These are phyloP conservation scores for Clarireedia paspali DNA, from an alignment of 2,329 filamentous ascomycete genomes.

Conservation along the genomic window DNA sequence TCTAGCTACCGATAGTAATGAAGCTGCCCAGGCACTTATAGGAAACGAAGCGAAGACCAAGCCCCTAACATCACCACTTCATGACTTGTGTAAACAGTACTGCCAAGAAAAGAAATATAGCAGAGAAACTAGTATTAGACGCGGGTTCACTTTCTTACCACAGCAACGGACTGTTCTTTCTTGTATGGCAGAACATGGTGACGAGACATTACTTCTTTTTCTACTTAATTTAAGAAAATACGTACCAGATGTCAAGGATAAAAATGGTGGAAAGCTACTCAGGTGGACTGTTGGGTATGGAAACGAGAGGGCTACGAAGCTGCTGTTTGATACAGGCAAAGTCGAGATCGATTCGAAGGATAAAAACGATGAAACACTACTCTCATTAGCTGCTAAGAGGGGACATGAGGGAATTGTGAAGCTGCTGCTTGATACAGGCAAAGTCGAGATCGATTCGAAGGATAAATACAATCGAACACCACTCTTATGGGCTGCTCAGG, in stretches of 20 bases:
- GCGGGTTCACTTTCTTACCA: constrained; percentile 11
- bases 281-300: background rate
- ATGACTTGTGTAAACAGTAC: constrained; percentile 10
- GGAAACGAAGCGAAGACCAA: constrained; percentile 9
- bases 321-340: background rate
- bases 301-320: constrained; percentile 11
- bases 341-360: background rate
- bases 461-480: background rate
- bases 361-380: constrained; percentile 1
- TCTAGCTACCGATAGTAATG: constrained; percentile 26
- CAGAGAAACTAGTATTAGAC: constrained; percentile 2
- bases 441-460: background rate
- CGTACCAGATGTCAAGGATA: background rate
- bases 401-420: constrained; percentile 6
- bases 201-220: constrained; percentile 9
- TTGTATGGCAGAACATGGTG: constrained; percentile 6
- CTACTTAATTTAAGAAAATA: background rate
- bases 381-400: background rate
- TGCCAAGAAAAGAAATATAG: background rate
- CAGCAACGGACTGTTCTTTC: constrained; percentile 2
- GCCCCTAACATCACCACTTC: constrained; percentile 6
- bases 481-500: background rate
- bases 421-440: constrained; percentile 1
- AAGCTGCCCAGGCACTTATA: constrained; percentile 25
- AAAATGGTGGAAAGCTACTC: constrained; percentile 7